Conservation (phyloP, 441 rosid species). For the Metrosideros polymorpha region DNA sequence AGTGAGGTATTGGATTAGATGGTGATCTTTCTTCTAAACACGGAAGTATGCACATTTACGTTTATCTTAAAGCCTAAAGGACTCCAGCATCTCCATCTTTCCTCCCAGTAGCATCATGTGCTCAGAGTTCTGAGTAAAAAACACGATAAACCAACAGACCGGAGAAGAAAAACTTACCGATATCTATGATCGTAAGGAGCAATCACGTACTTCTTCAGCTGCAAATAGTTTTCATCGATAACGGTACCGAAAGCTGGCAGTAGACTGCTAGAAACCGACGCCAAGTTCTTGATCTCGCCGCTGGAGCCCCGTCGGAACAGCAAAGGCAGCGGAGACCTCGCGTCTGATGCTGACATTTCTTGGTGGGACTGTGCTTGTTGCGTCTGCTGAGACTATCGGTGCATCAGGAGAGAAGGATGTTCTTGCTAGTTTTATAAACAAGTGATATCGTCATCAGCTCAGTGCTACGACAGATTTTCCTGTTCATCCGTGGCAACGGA, state of each 20-base stretch:
- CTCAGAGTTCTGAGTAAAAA: neutral
- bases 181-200: constrained; percentile 86
- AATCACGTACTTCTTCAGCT: constrained; percentile 38
- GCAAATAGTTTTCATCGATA: constrained; percentile 35
- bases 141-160: neutral
- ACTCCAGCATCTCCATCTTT: neutral
- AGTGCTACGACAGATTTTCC: neutral
- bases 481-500: neutral
- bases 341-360: constrained; percentile 5
- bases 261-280: constrained; percentile 72
- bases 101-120: neutral
- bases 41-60: too few species aligned
- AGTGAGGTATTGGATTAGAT: neutral
- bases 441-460: neutral
- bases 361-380: fast-evolving
- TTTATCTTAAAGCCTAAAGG: too few species aligned
- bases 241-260: constrained; percentile 84
- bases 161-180: constrained; percentile 23
- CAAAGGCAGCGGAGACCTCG: constrained; percentile 32
- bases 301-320: constrained; percentile 49
- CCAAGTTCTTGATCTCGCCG: constrained; percentile 42
- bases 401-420: neutral
- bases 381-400: neutral
- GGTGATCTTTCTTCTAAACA: neutral
- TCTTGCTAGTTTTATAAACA: neutral